Evolutionary conservation across 2,329 filamentous ascomycete genomes (phyloP).

Genomic region (Trichoderma sp.): DNA sequence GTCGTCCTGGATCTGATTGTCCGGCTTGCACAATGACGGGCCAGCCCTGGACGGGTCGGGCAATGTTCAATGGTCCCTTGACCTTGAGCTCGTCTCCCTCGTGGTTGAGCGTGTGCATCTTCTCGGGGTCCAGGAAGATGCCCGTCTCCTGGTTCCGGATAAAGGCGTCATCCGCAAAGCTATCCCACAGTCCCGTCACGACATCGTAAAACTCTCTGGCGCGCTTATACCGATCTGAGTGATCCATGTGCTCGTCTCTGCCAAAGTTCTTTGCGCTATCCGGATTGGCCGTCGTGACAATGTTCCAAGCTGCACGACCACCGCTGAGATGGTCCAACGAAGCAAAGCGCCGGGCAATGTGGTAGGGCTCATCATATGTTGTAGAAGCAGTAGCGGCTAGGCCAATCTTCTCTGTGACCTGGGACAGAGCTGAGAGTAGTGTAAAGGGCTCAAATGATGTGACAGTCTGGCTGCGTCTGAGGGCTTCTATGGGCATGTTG

Average conservation of each 20-base stretch:
- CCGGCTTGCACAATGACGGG: conserved; percentile 56
- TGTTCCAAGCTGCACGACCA: conserved; percentile 54
- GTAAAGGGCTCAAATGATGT: conserved; percentile 59
- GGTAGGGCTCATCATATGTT: conserved; percentile 54
- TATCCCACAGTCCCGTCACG: conserved; percentile 53
- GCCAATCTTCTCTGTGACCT: conserved; percentile 49
- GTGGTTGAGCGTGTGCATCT: conserved; percentile 53
- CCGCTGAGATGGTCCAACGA: conserved; percentile 52
- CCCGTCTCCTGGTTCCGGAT: conserved; percentile 47
- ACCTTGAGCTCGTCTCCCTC: conserved; percentile 42
- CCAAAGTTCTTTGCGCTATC: conserved; percentile 54
- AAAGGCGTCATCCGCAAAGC: conserved; percentile 56
- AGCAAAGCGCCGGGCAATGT: conserved; percentile 53
- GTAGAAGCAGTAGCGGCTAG: conserved; percentile 55
- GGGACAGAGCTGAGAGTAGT: conserved; percentile 48
- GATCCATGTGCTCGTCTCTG: conserved; percentile 48
- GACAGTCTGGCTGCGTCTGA: conserved; percentile 57
- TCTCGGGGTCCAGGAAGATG: conserved; percentile 50
- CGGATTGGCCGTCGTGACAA: conserved; percentile 52
- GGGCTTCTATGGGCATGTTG: conserved; percentile 56
- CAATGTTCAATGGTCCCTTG: conserved; percentile 51
- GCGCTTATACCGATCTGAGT: conserved; percentile 49
- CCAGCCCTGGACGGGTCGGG: conserved; percentile 52
- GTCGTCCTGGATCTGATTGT: conserved; percentile 50
- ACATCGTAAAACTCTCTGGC: conserved; percentile 54